phyloP scores from a whole-genome alignment of 2,329 filamentous ascomycete genomes.

The Scedosporium dehoogii region DNA sequence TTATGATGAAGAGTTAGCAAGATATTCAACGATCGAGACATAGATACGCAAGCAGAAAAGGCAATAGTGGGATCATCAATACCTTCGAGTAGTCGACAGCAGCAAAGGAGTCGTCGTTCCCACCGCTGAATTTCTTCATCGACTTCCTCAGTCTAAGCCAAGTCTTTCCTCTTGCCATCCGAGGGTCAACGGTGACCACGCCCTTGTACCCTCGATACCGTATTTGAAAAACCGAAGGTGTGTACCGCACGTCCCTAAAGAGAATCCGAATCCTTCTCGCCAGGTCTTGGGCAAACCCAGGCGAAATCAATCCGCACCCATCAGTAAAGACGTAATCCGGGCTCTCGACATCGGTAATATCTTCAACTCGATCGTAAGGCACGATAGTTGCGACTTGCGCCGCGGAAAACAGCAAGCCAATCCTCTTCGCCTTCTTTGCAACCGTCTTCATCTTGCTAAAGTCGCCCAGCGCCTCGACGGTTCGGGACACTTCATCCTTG shows the following conservation, averaged over 20 bases:
- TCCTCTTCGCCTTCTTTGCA: conserved; percentile 30
- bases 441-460: conserved; percentile 30
- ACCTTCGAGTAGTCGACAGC: conserved; percentile 31
- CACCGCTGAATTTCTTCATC: conserved; percentile 30
- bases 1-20: conserved; percentile 8
- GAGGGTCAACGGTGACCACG: conserved; percentile 26
- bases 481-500: conserved; percentile 20
- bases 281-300: conserved; percentile 21
- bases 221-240: conserved; percentile 30
- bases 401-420: conserved; percentile 29
- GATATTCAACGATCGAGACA: not conserved
- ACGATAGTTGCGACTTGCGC: conserved; percentile 21
- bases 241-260: conserved; percentile 25
- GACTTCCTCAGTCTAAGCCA: conserved; percentile 21
- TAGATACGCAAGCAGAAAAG: not conserved
- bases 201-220: conserved; percentile 32
- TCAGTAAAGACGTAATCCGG: conserved; percentile 30
- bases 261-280: conserved; percentile 20
- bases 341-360: conserved; percentile 25
- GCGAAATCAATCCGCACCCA: conserved; percentile 27
- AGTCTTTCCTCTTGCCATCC: conserved; percentile 11
- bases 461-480: conserved; percentile 26
- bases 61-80: not conserved
- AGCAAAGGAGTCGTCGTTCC: conserved; percentile 23
- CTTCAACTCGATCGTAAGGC: conserved; percentile 22